Evolutionary conservation across 306 rosid genomes (phyloP), one percentile per base, ranked within the genome.

Genomic region (Pyrus communis): DNA sequence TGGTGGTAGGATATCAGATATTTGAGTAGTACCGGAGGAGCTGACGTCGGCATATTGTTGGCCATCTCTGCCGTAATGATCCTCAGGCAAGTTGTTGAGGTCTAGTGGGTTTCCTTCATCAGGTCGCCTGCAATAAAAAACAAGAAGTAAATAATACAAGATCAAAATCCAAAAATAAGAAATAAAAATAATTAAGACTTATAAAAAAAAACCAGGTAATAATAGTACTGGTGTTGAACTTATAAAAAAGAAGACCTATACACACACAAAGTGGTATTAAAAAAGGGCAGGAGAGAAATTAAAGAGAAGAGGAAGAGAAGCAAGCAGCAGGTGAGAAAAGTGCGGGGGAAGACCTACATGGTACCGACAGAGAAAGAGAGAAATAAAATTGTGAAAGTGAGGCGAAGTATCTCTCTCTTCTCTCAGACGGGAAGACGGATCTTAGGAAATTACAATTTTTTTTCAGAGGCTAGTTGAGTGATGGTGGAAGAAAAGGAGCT

Each of bases 31-130:
- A 75, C 90, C 88, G 42, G 95, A 76, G 28, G 86, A 84, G 81
- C 69, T 71, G 64, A 61, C 74, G 54, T 91, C 87, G 57, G 82
- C 66, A 73, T 75, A 66, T 67, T 89, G 98, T 82, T 91, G 88
- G 55, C 91, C 90, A 75, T 85, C 87, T 66, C 81, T 85, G 77
- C 87, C 77, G 51, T 68, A 81, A 83, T 81, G 87, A 27, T 93
- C 98, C 74, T 89, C 97, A 7, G 98, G 98, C 76, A 93, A 88
- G 81, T 89, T 93, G 87, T 91, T 93, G 84, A 93, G 98, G 85
- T 93, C 98, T 75, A 93, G 86, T 5, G 98, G 93, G 78, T 87
- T 91, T 46, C 84, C 88, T 54, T 84, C 71, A 25, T 80, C 88
- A 43, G 96, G 91, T 84, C 93, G 81, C 99, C 99, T 95, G 96